These are phyloP conservation scores for Penicillium sp. DNA, from an alignment of 2,329 filamentous ascomycete species.

Conservation along the genomic window DNA sequence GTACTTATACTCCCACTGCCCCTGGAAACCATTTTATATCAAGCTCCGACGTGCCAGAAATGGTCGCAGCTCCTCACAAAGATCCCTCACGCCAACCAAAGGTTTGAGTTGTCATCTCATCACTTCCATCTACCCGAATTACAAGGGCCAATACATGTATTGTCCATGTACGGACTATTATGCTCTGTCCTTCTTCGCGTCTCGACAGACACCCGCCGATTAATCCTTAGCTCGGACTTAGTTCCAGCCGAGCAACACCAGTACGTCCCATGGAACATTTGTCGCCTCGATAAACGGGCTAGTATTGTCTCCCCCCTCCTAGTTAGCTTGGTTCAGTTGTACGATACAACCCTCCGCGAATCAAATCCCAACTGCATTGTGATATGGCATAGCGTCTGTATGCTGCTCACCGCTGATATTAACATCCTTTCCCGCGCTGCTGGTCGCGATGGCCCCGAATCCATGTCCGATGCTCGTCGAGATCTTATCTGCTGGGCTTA, in stretches of 20 bases:
- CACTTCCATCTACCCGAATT: slow-evolving; percentile 2
- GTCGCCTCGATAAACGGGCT: slow-evolving; percentile 4
- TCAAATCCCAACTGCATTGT: slow-evolving; percentile 13
- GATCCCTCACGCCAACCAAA: neutral
- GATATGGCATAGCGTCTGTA: slow-evolving; percentile 13
- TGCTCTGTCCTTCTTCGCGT: slow-evolving; percentile 9
- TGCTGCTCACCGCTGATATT: slow-evolving; percentile 2
- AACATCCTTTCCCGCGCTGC: slow-evolving; percentile 6
- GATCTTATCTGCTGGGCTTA: neutral
- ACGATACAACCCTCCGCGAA: neutral
- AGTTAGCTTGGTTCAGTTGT: neutral
- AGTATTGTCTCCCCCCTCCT: slow-evolving; percentile 4
- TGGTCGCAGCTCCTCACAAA: neutral
- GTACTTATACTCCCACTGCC: neutral
- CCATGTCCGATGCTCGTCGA: slow-evolving; percentile 1
- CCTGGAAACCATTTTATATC: neutral
- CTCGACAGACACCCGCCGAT: slow-evolving; percentile 4
- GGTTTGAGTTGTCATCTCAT: slow-evolving; percentile 1
- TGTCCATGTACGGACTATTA: slow-evolving; percentile 9
- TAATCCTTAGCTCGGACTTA: slow-evolving; percentile 4
- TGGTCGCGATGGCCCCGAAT: slow-evolving; percentile 1
- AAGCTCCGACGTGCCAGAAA: neutral
- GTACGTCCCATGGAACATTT: slow-evolving; percentile 6
- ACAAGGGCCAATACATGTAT: neutral
- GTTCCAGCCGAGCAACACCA: neutral